These are phyloP conservation scores for Fomitopsis pinicola DNA, from an alignment of 1,284 basidiomycete species.

Conservation along the genomic window DNA sequence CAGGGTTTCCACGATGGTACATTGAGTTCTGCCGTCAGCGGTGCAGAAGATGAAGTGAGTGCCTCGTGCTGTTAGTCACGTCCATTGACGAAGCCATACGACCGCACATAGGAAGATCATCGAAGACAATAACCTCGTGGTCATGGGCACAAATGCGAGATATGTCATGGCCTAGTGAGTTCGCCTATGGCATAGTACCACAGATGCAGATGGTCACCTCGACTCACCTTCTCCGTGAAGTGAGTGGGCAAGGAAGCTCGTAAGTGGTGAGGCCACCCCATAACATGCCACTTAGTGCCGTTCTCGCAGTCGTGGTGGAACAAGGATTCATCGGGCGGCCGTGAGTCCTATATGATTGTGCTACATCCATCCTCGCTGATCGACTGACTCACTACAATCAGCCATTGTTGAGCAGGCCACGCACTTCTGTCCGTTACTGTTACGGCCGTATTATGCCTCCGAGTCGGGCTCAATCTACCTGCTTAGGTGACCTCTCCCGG, in stretches of 20 bases:
- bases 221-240: too few species aligned
- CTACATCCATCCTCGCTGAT: too few species aligned
- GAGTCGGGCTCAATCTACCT: background rate
- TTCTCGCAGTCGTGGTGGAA: constrained; percentile 41
- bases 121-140: constrained; percentile 54
- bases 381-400: too few species aligned
- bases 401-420: constrained; percentile 64
- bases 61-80: background rate
- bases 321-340: constrained; percentile 35
- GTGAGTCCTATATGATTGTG: too few species aligned
- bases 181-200: too few species aligned
- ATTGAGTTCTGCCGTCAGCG: constrained; percentile 16
- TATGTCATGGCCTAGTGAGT: constrained; percentile 57
- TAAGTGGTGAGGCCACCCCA: constrained; percentile 7
- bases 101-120: constrained; percentile 37
- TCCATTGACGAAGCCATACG: background rate
- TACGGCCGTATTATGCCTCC: background rate
- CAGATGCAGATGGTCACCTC: too few species aligned
- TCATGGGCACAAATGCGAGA: constrained; percentile 61
- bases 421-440: constrained; percentile 37
- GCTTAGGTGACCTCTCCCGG: constrained; percentile 38
- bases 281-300: background rate
- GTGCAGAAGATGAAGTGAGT: constrained; percentile 60
- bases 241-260: constrained; percentile 31
- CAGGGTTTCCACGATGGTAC: background rate